These are phyloP conservation scores for Candida quercuum DNA, from an alignment of 805 yeast species.

Conservation along the genomic window DNA sequence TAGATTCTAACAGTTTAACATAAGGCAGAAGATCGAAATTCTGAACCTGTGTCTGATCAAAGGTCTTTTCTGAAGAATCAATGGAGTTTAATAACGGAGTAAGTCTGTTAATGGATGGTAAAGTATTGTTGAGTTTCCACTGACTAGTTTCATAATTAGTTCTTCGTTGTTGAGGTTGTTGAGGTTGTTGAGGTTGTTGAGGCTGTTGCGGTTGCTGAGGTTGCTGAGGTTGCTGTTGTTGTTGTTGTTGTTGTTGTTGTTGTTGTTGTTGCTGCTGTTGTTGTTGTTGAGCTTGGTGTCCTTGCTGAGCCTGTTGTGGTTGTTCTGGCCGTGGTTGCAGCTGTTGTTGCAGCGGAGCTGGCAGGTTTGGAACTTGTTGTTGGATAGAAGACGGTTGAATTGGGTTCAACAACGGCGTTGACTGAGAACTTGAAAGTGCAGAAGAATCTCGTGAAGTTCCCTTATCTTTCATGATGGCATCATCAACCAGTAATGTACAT, in stretches of 20 bases:
- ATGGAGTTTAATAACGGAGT: slow-evolving; percentile 4
- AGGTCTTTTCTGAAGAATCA: no score
- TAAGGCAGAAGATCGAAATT: slow-evolving; percentile 14
- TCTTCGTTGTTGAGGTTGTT: no score
- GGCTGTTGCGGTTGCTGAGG: neutral
- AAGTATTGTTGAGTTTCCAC: slow-evolving; percentile 9
- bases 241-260: no score
- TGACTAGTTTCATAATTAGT: slow-evolving; percentile 5
- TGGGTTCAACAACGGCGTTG: neutral
- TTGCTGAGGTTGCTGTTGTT: no score
- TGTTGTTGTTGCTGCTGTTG: neutral
- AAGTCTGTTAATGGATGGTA: slow-evolving; percentile 9
- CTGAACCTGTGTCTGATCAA: no score
- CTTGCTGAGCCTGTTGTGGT: neutral
- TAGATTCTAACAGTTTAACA: slow-evolving; percentile 18
- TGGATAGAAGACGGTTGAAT: neutral
- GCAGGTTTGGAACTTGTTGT: neutral
- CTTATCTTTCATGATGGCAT: neutral
- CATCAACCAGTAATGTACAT: slow-evolving; percentile 18
- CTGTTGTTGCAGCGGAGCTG: slow-evolving; percentile 1
- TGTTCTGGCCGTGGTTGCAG: neutral
- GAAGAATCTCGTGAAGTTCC: neutral
- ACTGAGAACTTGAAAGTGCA: neutral
- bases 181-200: no score
- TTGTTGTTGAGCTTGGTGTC: neutral